Evolutionary conservation across 495 filamentous ascomycete species (phyloP).

Genomic region (Penicillium turbatum): DNA sequence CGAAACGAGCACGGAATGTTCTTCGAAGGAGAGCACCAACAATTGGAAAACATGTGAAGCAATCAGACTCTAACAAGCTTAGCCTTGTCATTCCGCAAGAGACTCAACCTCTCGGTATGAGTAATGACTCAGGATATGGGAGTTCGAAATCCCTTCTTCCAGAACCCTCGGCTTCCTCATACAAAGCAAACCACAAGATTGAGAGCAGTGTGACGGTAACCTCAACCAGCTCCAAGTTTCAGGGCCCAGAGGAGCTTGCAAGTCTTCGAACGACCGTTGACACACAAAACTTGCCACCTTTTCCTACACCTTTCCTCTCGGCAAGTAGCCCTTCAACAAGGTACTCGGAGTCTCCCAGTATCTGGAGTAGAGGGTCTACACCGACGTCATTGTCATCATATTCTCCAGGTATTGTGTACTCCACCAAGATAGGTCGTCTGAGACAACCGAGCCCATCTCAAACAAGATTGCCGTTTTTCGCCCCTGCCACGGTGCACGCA

Average conservation of each 20-base stretch:
- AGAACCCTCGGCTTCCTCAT: slow-evolving; percentile 7
- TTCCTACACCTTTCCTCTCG: slow-evolving; percentile 62
- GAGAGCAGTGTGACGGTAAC: slow-evolving; percentile 10
- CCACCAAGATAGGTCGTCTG: slow-evolving; percentile 53
- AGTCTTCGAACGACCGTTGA: slow-evolving; percentile 42
- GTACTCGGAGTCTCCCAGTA: slow-evolving; percentile 86
- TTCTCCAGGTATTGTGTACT: slow-evolving; percentile 73
- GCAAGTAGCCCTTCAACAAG: slow-evolving; percentile 88
- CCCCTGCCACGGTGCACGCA: slow-evolving; percentile 42
- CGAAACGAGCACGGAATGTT: slow-evolving; percentile 37
- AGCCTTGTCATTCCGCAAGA: slow-evolving; percentile 36
- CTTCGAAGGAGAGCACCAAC: slow-evolving; percentile 41
- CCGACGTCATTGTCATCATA: slow-evolving; percentile 97
- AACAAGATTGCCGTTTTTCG: slow-evolving; percentile 60
- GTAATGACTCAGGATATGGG: neutral
- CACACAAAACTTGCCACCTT: slow-evolving; percentile 60
- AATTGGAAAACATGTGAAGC: slow-evolving; percentile 35
- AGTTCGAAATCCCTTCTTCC: slow-evolving; percentile 2
- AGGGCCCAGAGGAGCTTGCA: slow-evolving; percentile 40
- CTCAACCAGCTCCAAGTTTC: slow-evolving; percentile 9
- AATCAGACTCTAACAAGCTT: slow-evolving; percentile 29
- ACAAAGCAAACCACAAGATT: slow-evolving; percentile 13
- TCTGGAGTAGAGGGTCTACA: slow-evolving; percentile 85
- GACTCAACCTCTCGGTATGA: slow-evolving; percentile 10
- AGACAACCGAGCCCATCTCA: slow-evolving; percentile 62